Evolutionary conservation across 495 filamentous ascomycete genomes (phyloP).

Genomic region (Penicillium lividum): DNA sequence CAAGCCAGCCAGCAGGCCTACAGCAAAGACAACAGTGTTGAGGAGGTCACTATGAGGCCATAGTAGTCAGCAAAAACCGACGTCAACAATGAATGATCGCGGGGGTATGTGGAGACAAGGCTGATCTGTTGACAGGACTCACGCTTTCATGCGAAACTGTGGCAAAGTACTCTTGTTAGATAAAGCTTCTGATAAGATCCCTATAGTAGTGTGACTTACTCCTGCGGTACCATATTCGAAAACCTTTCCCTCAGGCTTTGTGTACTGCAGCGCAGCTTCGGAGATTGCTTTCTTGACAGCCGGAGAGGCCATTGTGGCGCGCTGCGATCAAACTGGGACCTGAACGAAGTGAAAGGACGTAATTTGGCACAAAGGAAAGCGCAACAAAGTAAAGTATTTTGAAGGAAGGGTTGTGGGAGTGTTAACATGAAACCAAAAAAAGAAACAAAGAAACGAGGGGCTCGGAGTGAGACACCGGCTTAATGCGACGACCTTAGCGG

Average conservation of each 20-base stretch:
- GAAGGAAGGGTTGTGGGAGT: constrained; percentile 8
- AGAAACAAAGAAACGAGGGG: constrained; percentile 33
- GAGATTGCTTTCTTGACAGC: constrained; percentile 47
- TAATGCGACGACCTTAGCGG: constrained; percentile 36
- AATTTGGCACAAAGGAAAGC: constrained; percentile 3
- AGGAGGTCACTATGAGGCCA: constrained; percentile 52
- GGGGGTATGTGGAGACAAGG: constrained; percentile 36
- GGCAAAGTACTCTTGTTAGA: constrained; percentile 22
- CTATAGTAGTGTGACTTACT: constrained; percentile 47
- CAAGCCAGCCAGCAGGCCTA: constrained; percentile 86
- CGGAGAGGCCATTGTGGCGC: constrained; percentile 48
- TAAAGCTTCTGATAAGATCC: constrained; percentile 12
- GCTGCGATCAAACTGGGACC: constrained; percentile 16
- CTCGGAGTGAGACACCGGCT: constrained; percentile 29
- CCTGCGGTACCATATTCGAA: constrained; percentile 97
- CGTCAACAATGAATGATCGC: constrained; percentile 35
- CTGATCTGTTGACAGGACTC: constrained; percentile 41
- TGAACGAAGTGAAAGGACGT: constrained; percentile 10
- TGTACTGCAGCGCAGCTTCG: constrained; percentile 48
- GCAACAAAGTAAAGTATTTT: constrained; percentile 5
- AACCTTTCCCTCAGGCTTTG: constrained; percentile 66
- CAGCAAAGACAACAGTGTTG: constrained; percentile 87
- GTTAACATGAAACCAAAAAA: constrained; percentile 29
- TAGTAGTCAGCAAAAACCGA: constrained; percentile 28
- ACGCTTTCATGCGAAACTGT: constrained; percentile 82